phyloP scores from a whole-genome alignment of 192 early-diverging fungal species.

The Entophlyctis luteolus region DNA sequence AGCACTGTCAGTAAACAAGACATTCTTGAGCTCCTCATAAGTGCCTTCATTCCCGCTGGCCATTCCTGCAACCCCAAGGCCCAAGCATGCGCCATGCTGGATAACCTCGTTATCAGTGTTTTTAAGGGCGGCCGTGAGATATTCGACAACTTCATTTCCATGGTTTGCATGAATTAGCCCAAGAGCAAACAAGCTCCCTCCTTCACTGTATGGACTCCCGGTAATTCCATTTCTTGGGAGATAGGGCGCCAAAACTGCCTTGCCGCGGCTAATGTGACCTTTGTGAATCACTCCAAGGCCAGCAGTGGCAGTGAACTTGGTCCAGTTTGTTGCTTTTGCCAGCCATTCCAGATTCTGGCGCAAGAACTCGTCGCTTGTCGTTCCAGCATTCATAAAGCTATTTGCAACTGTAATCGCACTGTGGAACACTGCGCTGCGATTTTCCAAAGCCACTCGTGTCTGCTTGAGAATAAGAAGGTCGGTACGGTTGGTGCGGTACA shows the following conservation, averaged over 20 bases:
- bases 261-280: constrained; percentile 86
- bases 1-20: constrained; percentile 90
- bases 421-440: constrained; percentile 88
- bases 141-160: constrained; percentile 74
- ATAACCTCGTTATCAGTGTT: constrained; percentile 80
- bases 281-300: constrained; percentile 97
- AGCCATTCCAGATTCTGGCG: constrained; percentile 98
- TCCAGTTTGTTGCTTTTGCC: constrained; percentile 94
- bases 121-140: constrained; percentile 77
- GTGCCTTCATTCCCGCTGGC: constrained; percentile 87
- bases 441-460: constrained; percentile 85
- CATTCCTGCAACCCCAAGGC: constrained; percentile 94
- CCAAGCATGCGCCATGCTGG: constrained; percentile 94
- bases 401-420: constrained; percentile 94
- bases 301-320: constrained; percentile 97
- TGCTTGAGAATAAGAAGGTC: constrained; percentile 94
- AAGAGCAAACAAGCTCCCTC: constrained; percentile 94
- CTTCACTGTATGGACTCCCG: constrained; percentile 87
- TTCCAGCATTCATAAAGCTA: constrained; percentile 97
- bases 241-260: constrained; percentile 83
- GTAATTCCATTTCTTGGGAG: constrained; percentile 88
- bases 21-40: constrained; percentile 80
- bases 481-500: constrained; percentile 92
- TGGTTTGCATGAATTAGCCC: constrained; percentile 97
- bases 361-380: constrained; percentile 96